Percentiles rank a stretch among this genome's conserved stretches.
phyloP scores from a whole-genome alignment of 192 early-diverging fungal species.

The Backusella mclennaniae region DNA sequence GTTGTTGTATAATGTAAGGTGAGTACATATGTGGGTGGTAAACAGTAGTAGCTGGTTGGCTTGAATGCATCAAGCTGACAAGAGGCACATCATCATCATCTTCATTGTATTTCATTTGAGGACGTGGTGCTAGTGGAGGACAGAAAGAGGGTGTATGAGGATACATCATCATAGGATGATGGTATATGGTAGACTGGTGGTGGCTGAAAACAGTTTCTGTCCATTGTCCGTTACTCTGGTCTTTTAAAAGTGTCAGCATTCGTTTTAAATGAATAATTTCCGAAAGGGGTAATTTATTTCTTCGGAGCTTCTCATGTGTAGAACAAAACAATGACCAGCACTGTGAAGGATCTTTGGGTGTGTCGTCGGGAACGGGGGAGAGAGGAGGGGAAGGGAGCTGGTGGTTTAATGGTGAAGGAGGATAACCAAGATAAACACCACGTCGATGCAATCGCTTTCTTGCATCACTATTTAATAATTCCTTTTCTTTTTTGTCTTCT shows the following conservation, averaged over 20 bases:
- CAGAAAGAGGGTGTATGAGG: not conserved
- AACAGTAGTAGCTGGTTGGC: not conserved
- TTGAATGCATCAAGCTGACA: not conserved
- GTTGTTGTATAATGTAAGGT: not conserved
- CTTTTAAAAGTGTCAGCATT: not conserved
- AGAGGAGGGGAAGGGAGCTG: not conserved
- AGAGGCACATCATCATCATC: slow-evolving; percentile 1
- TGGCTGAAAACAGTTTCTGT: not conserved
- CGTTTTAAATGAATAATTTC: not conserved
- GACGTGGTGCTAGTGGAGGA: not conserved
- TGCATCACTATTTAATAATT: not conserved
- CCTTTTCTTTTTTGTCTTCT: not conserved
- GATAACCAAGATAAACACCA: not conserved
- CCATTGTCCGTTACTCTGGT: not conserved
- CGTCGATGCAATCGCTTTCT: not conserved
- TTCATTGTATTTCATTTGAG: not conserved
- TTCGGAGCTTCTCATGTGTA: slow-evolving; percentile 1
- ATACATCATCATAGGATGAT: not conserved
- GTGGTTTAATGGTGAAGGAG: not conserved
- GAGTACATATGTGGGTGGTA: not conserved
- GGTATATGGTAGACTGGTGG: not conserved
- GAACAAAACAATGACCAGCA: not conserved
- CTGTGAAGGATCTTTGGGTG: not conserved
- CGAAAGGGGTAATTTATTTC: slow-evolving; percentile 2
- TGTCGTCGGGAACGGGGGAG: not conserved